A percentile compares a stretch with the other conserved stretches of the same genome.
Evolutionary conservation across 768 basidiomycete genomes (phyloP).

Genomic region (Mycena rosella): DNA sequence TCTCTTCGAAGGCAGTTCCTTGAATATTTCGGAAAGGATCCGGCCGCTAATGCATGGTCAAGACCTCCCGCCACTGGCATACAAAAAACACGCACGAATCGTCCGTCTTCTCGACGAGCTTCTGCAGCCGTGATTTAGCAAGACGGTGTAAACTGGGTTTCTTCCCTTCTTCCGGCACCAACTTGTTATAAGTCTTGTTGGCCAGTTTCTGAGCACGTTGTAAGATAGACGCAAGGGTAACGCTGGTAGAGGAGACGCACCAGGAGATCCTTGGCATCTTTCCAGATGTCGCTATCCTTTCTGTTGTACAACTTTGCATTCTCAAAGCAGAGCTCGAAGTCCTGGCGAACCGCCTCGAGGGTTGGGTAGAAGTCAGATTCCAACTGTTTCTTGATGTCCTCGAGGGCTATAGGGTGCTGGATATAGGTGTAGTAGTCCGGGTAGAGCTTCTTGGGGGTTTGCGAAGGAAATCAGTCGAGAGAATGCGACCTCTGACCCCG

Average conservation of each 20-base stretch:
- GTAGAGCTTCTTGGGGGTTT: slow-evolving; percentile 80
- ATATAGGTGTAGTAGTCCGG: slow-evolving; percentile 91
- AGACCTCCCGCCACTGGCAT: slow-evolving; percentile 1
- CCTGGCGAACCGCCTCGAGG: slow-evolving; percentile 74
- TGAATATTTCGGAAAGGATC: slow-evolving; percentile 78
- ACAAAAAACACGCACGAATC: slow-evolving; percentile 64
- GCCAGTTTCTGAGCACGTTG: slow-evolving; percentile 58
- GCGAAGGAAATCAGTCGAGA: slow-evolving; percentile 76
- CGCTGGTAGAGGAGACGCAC: slow-evolving; percentile 59
- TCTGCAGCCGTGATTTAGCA: slow-evolving; percentile 77
- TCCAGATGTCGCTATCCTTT: slow-evolving; percentile 82
- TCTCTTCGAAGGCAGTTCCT: slow-evolving; percentile 86
- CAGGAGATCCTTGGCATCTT: slow-evolving; percentile 85
- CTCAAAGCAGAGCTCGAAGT: slow-evolving; percentile 83
- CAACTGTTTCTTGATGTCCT: slow-evolving; percentile 88
- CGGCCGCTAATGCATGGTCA: slow-evolving; percentile 65
- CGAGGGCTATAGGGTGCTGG: slow-evolving; percentile 85
- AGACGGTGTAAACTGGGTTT: slow-evolving; percentile 74
- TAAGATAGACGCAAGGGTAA: slow-evolving; percentile 9
- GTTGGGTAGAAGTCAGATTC: slow-evolving; percentile 70
- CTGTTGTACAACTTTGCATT: slow-evolving; percentile 89
- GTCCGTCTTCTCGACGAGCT: slow-evolving; percentile 80
- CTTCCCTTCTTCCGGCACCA: slow-evolving; percentile 59
- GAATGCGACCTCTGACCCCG: slow-evolving; percentile 69
- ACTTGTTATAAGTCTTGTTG: slow-evolving; percentile 61